Evolutionary conservation across 2,329 filamentous ascomycete genomes (phyloP), one percentile per base, ranked within the genome.

Genomic region (Plectosphaerella cucumerina): DNA sequence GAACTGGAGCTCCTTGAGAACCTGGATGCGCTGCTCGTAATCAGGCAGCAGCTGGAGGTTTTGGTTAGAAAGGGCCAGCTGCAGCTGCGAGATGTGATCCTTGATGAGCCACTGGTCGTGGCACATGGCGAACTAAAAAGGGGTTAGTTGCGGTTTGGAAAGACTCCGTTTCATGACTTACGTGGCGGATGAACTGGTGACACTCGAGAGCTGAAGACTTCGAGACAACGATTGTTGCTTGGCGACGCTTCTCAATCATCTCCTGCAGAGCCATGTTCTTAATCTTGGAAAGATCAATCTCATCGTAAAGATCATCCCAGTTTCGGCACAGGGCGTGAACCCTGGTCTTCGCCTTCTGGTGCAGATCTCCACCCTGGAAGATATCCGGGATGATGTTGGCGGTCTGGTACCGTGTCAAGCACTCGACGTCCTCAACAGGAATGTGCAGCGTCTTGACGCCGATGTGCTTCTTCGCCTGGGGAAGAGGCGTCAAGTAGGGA

Each of bases 31-130:
- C 70, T 97, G 94, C 64, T 97, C 89, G 65, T 99, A 99, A 70
- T 99, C 94, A 0, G 94, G 94, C 10, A 99, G 81, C 5, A 99
- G 81, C 64, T 97, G 92, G 3, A 99, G 82, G 64, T 97, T 97
- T 66, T 97, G 93, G 66, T 97, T 91, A 1, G 94, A 97, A 71
- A 97, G 90, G 23, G 93, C 78, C 63, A 90, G 87, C 54, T 92
- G 90, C 53, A 99, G 77, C 54, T 92, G 85, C 14, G 85, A 82
- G 60, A 99, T 97, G 60, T 95, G 92, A 66, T 96, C 91, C 66
- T 94, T 90, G 67, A 99, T 90, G 44, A 96, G 80, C 91, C 93
- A 97, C 70, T 97, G 89, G 64, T 97, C 90, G 63, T 99, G 91
- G 62, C 92, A 89, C 89, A 96, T 95, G 55, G 91, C 88, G 65